Conservation (phyloP, 2,329 filamentous ascomycete species). For the Fusarium sp. region DNA sequence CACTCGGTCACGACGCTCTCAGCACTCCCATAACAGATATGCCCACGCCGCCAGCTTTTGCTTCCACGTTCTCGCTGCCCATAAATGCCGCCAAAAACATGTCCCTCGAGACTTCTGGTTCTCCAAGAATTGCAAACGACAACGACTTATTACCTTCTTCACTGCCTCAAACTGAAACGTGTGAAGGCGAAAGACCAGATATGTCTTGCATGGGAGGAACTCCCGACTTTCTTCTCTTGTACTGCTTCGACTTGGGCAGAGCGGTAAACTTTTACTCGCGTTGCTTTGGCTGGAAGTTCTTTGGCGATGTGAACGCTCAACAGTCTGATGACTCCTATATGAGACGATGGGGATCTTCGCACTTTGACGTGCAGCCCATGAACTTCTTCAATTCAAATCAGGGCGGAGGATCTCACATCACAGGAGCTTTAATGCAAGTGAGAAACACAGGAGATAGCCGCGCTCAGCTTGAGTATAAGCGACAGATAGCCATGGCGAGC, state of each 20-base stretch:
- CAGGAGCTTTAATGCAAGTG: slow-evolving; percentile 40
- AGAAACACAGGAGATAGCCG: slow-evolving; percentile 16
- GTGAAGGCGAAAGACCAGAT: slow-evolving; percentile 15
- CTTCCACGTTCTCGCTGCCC: slow-evolving; percentile 27
- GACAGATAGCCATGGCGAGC: slow-evolving; percentile 28
- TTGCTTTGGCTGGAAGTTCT: slow-evolving; percentile 45
- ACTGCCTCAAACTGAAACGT: slow-evolving; percentile 21
- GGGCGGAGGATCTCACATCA: slow-evolving; percentile 21
- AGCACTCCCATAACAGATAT: slow-evolving; percentile 35
- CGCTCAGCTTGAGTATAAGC: slow-evolving; percentile 32
- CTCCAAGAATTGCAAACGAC: slow-evolving; percentile 10
- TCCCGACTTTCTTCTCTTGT: slow-evolving; percentile 42
- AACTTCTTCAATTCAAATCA: slow-evolving; percentile 43
- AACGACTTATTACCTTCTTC: slow-evolving; percentile 24
- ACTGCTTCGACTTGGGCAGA: slow-evolving; percentile 41
- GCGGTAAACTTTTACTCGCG: slow-evolving; percentile 41
- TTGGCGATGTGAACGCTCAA: slow-evolving; percentile 40
- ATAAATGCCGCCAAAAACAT: slow-evolving; percentile 19
- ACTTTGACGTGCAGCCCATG: slow-evolving; percentile 42
- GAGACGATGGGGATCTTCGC: slow-evolving; percentile 41
- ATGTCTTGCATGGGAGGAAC: slow-evolving; percentile 27
- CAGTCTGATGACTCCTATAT: slow-evolving; percentile 24
- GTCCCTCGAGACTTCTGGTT: slow-evolving; percentile 8
- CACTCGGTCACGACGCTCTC: slow-evolving; percentile 33
- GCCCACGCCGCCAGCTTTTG: slow-evolving; percentile 33